phyloP scores from a whole-genome alignment of 352 stramenopile genomes.

The Globisporangium rhizosaccharum region DNA sequence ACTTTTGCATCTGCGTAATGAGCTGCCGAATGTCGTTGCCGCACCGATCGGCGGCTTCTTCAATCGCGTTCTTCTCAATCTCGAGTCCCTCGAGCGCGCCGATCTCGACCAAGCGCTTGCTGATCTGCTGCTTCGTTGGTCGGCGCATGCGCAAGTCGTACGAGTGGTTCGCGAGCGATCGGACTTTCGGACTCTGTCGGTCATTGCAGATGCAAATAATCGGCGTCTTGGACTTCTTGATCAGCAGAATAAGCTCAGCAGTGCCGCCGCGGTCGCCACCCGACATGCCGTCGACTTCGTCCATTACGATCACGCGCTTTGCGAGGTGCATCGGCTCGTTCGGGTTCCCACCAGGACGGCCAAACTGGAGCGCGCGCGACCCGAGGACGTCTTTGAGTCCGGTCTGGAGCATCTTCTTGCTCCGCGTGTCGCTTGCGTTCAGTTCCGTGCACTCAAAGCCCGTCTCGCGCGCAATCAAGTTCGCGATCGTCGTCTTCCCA shows the following conservation, averaged over 20 bases:
- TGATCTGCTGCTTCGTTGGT: conserved; percentile 92
- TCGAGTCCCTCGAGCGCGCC: conserved; percentile 84
- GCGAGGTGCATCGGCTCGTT: conserved; percentile 57
- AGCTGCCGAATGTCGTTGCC: conserved; percentile 98
- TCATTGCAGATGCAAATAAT: conserved; percentile 99
- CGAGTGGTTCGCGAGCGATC: conserved; percentile 95
- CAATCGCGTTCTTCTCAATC: conserved; percentile 95
- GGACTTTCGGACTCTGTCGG: conserved; percentile 93
- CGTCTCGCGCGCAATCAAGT: conserved; percentile 86
- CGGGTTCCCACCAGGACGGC: conserved; percentile 21
- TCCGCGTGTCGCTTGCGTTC: conserved; percentile 97
- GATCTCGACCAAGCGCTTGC: conserved; percentile 91
- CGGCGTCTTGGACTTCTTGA: conserved; percentile 97
- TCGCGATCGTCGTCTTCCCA: conserved; percentile 95
- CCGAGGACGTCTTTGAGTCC: conserved; percentile 90
- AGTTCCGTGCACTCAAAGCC: conserved; percentile 94
- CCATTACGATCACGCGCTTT: conserved; percentile 97
- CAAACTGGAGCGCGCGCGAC: conserved; percentile 90
- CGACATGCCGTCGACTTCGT: conserved; percentile 99
- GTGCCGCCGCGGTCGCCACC: conserved; percentile 95
- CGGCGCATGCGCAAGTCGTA: conserved; percentile 95
- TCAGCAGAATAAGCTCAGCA: conserved; percentile 97
- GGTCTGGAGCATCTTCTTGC: conserved; percentile 94
- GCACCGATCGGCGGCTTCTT: conserved; percentile 94
- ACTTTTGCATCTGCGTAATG: conserved; percentile 97